Evolutionary conservation across 192 early-diverging fungal genomes (phyloP), one percentile per base, ranked within the genome.

Genomic region (Piromyces finnis): DNA sequence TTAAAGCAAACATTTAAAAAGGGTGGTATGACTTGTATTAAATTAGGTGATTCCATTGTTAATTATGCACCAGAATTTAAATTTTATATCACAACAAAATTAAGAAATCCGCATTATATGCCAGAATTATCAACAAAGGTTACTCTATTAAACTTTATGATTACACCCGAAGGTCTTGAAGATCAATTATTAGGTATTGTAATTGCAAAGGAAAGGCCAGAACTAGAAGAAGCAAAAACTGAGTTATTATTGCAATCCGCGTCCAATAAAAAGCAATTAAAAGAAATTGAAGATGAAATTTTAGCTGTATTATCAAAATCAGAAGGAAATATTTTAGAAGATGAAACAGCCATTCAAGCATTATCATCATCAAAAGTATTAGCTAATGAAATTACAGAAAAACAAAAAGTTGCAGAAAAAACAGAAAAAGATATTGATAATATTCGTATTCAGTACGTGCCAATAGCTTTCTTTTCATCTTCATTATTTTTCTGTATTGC

Each of bases 1-100:
- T 79, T 90, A 28, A 90, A 90, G 79, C 89, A 90, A 85, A 89
- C 88, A 7, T 90, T 90, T 84, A 89, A 89, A 36, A 88, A 90
- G 81, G 88, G 89, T 29, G 89, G 89, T n/a, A 86, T 90, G 29
- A 90, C 80, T 3, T 90, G 89, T 84, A 90, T 90, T 81, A 81
- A 85, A 30, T 79, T 90, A 12, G 89, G 89, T 12, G 89, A 90
- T 82, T 82, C 86, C 17, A 86, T 85, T 18, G 88, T 90, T 17
- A 88, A 90, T 79, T 90, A 90, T 82, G 89, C 89, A 15, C 87
- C 89, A 17, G 89, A 90, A 81, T 90, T 90, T 82, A 79, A 87
- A 37, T 90, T 90, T 77, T 90, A 90, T 81, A 86, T 90, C 16
- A 90, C 89, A 29, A 90, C 89, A 5, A 90, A 90, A 81, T 78